A percentile compares a stretch with the other conserved stretches of the same genome.
Conservation (phyloP, 306 rosid genomes). For the Senna siamea region DNA sequence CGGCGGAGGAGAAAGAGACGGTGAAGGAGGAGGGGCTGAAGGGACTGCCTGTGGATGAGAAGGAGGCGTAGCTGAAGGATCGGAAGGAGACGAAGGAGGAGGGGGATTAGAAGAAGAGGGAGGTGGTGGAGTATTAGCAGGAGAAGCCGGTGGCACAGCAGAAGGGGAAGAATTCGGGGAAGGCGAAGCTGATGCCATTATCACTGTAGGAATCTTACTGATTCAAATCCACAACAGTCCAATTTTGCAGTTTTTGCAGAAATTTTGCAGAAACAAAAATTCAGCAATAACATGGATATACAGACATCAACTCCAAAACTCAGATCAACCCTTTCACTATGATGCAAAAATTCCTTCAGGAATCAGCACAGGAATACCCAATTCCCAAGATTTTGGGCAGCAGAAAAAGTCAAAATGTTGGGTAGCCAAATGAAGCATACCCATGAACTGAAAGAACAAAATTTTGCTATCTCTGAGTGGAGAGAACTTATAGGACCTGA, state of each 20-base stretch:
- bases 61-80: slow-evolving; percentile 26
- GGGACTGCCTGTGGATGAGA: slow-evolving; percentile 38
- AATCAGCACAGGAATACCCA: slow-evolving; percentile 25
- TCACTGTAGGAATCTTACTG: slow-evolving; percentile 13
- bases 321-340: not conserved
- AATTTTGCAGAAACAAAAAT: not conserved
- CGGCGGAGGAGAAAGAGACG: slow-evolving; percentile 36
- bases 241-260: not conserved
- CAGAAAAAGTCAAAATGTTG: not conserved
- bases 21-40: slow-evolving; percentile 36
- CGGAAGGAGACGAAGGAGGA: no score
- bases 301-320: slow-evolving; percentile 16
- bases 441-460: slow-evolving; percentile 34
- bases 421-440: slow-evolving; percentile 37
- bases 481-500: not conserved
- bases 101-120: slow-evolving; percentile 38
- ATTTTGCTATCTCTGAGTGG: slow-evolving; percentile 27
- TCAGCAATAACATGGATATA: not conserved
- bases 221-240: slow-evolving; percentile 6
- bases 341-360: not conserved
- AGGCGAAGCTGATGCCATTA: slow-evolving; percentile 57
- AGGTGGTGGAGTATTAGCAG: slow-evolving; percentile 37
- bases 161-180: slow-evolving; percentile 60
- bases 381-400: not conserved
- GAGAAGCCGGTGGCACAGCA: slow-evolving; percentile 50